Percentiles rank a stretch among this genome's conserved stretches.
phyloP scores from a whole-genome alignment of 169 alveolate genomes.

The Plasmodium malariae region DNA sequence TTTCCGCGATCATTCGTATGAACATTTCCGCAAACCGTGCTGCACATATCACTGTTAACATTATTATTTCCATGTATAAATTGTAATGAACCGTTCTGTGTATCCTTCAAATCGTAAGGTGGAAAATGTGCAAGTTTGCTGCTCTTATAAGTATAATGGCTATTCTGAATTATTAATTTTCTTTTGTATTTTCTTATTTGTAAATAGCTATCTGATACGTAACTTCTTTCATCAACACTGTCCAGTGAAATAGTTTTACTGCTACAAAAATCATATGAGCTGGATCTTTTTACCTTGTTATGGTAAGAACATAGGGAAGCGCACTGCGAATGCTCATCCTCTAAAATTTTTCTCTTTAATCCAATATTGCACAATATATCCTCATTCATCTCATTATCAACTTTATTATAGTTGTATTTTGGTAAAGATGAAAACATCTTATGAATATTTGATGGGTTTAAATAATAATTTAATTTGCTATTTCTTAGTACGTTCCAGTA shows the following conservation, averaged over 20 bases:
- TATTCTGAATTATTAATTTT: slow-evolving; percentile 14
- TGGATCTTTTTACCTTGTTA: slow-evolving; percentile 8
- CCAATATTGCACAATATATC: background rate
- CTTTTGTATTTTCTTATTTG: slow-evolving; percentile 25
- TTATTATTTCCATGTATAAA: background rate
- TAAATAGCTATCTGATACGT: slow-evolving; percentile 47
- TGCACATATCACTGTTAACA: background rate
- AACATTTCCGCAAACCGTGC: too few relatives aligned
- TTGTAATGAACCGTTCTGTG: background rate
- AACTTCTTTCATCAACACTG: background rate
- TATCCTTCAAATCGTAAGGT: background rate
- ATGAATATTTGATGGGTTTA: slow-evolving; percentile 6
- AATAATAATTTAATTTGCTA: slow-evolving; percentile 33
- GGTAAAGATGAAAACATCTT: slow-evolving; percentile 54
- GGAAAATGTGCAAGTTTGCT: slow-evolving; percentile 11
- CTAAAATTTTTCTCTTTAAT: background rate
- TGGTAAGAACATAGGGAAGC: background rate
- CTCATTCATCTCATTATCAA: background rate
- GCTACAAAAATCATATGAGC: background rate
- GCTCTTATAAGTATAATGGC: slow-evolving; percentile 1
- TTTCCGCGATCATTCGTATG: background rate
- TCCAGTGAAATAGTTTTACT: background rate
- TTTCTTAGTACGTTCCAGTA: slow-evolving; percentile 15
- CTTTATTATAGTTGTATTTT: slow-evolving; percentile 1
- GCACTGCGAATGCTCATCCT: background rate